Evolutionary conservation across 75 land plant genomes (phyloP).

Genomic region (Selaginella moellendorffii): DNA sequence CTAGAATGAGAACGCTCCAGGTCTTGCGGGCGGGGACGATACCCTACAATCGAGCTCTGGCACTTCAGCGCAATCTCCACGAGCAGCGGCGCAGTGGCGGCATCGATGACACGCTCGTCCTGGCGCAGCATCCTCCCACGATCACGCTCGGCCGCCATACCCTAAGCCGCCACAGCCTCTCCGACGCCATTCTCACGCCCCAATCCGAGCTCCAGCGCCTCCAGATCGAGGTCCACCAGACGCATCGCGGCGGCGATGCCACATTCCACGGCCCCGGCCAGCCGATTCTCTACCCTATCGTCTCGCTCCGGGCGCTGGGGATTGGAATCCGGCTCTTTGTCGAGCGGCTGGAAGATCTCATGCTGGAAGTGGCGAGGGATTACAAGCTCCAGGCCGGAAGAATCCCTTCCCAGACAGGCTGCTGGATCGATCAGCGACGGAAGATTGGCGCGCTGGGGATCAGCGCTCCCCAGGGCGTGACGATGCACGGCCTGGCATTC

Average conservation of each 20-base stretch:
- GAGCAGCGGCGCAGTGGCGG: constrained; percentile 30
- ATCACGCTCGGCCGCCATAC: constrained; percentile 86
- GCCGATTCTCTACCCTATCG: constrained; percentile 65
- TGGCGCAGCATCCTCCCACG: constrained; percentile 83
- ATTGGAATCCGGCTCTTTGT: constrained; percentile 76
- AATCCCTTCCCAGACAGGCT: constrained; percentile 48
- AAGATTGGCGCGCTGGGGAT: constrained; percentile 93
- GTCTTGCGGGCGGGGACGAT: constrained; percentile 61
- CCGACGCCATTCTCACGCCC: constrained; percentile 50
- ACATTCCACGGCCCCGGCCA: constrained; percentile 90
- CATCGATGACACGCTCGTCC: constrained; percentile 44
- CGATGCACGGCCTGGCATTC: constrained; percentile 87
- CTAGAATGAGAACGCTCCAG: constrained; percentile 38
- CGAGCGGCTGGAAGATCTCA: constrained; percentile 63
- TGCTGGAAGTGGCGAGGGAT: constrained; percentile 49
- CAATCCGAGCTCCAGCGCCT: constrained; percentile 34
- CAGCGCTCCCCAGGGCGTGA: constrained; percentile 41
- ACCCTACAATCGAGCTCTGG: constrained; percentile 46
- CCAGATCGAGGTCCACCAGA: constrained; percentile 65
- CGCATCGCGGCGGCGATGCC: constrained; percentile 81
- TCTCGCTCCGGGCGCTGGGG: constrained; percentile 43
- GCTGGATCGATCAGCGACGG: constrained; percentile 71
- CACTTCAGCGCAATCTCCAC: constrained; percentile 48
- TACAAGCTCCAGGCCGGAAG: constrained; percentile 66
- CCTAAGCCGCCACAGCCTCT: constrained; percentile 47